Evolutionary conservation across 2,329 filamentous ascomycete species (phyloP), one percentile per base, ranked within the genome.

Genomic region (Atkinsonella texensis): DNA sequence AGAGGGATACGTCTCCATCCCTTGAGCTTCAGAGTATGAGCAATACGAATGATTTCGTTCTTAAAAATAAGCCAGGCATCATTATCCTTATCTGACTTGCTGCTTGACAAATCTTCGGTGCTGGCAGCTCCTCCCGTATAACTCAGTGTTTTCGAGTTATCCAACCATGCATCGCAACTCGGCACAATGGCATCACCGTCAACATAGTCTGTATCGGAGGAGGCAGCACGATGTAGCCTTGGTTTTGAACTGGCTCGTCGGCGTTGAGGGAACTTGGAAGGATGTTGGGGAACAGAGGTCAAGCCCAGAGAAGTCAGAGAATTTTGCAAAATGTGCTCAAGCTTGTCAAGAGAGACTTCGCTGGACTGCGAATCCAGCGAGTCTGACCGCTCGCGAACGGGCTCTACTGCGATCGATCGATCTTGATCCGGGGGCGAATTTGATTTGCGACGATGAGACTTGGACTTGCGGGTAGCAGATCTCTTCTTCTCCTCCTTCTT

Each of bases 11-110:
- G 83, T 50, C 90, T 81, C 93, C 93, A 98, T 10, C 91, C 89
- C 65, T 95, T 95, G 33, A 97, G 76, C 50, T 83, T 82, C 49
- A 98, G 73, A 0, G 93, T 98, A 66, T 97, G 93, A 0, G 88
- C 77, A 53, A 97, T 75, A 39, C 89, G 85, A 51, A 97, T 78
- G 55, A 97, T 93, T 63, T 98, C 91, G 54, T 83, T 85, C 67
- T 96, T 96, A 75, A 96, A 98, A 9, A 68, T 74, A n/a, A 79
- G 64, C 93, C 91, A 96, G 2, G 83, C 83, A 62, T 87, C 83
- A 42, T 74, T 78, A 54, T 91, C 87, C 62, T 85, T 88, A 33
- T 78, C 74, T 40, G 74, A 74, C 53, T 69, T 72, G 44, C 68
- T 63, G 2, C 70, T 63, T 4, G 70, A 65, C 3, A 63, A 52